Conservation (phyloP, 129 eudicot species). For the Tagetes patula region DNA sequence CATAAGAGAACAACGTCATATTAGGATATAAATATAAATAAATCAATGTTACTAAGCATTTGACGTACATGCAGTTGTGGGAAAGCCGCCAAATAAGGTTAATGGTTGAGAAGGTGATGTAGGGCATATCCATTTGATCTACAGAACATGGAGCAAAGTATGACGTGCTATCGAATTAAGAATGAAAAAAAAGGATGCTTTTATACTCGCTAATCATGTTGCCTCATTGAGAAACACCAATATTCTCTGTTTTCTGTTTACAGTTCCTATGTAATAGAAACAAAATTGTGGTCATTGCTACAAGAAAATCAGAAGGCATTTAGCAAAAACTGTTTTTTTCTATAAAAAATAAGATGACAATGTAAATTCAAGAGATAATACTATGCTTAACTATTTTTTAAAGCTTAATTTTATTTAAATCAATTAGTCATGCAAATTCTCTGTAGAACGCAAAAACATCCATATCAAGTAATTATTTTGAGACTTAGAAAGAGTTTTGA, state of each 20-base stretch:
- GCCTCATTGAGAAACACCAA: slow-evolving; percentile 17
- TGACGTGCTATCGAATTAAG: neutral
- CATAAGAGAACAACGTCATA: neutral
- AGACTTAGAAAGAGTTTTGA: neutral
- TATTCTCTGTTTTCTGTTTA: neutral
- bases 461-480: neutral
- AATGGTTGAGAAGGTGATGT: slow-evolving; percentile 90
- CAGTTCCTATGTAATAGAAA: neutral
- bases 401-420: slow-evolving; percentile 1
- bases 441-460: neutral
- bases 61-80: slow-evolving; percentile 87
- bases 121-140: slow-evolving; percentile 99
- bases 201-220: slow-evolving; percentile 4
- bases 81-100: slow-evolving; percentile 86
- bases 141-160: slow-evolving; percentile 32
- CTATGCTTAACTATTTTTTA: neutral
- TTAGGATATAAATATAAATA: neutral
- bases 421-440: neutral
- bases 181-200: neutral
- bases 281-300: slow-evolving; percentile 3
- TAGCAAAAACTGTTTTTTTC: slow-evolving; percentile 1
- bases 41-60: slow-evolving; percentile 2
- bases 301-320: slow-evolving; percentile 11
- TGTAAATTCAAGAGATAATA: neutral
- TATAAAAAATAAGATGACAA: neutral